phyloP scores from a whole-genome alignment of 768 basidiomycete genomes.

The Paxillus ammoniavirescens region DNA sequence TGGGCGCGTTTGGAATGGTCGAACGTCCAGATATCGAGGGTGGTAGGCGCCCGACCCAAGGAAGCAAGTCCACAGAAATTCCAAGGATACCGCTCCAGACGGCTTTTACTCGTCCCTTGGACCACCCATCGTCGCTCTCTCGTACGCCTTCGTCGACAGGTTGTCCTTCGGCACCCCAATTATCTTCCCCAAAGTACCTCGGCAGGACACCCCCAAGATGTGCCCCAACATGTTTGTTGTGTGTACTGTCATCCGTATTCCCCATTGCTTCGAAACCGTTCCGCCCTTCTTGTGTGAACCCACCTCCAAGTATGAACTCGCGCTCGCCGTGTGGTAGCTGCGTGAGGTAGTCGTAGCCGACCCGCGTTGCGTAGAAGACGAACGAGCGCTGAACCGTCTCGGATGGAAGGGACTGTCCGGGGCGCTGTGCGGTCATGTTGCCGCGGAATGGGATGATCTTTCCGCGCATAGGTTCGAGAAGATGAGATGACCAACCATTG shows the following conservation, averaged over 20 bases:
- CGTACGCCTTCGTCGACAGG: conserved; percentile 9
- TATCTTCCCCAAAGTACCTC: conserved; percentile 48
- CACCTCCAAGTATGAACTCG: conserved; percentile 67
- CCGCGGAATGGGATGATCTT: conserved; percentile 63
- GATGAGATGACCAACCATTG: conserved; percentile 77
- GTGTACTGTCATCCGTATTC: conserved; percentile 36
- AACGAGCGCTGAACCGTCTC: conserved; percentile 50
- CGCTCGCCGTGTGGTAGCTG: conserved; percentile 47
- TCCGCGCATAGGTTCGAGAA: conserved; percentile 59
- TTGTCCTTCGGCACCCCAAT: conserved; percentile 40
- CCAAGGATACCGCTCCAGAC: conserved; percentile 67
- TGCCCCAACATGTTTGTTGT: conserved; percentile 28
- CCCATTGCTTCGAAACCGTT: conserved; percentile 36
- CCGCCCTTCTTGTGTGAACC: conserved; percentile 36
- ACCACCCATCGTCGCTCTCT: conserved; percentile 26
- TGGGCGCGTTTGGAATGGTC: conserved; percentile 9
- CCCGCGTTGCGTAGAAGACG: conserved; percentile 47
- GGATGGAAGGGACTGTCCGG: conserved; percentile 35
- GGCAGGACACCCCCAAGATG: conserved; percentile 48
- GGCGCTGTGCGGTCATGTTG: conserved; percentile 64
- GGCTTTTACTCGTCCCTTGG: conserved; percentile 48
- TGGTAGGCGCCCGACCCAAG: conserved; percentile 74
- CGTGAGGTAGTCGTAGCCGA: conserved; percentile 65
- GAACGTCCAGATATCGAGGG: conserved; percentile 43
- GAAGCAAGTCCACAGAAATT: conserved; percentile 56